These are phyloP conservation scores for Abrus precatorius DNA, from an alignment of 306 rosid species.

Conservation along the genomic window DNA sequence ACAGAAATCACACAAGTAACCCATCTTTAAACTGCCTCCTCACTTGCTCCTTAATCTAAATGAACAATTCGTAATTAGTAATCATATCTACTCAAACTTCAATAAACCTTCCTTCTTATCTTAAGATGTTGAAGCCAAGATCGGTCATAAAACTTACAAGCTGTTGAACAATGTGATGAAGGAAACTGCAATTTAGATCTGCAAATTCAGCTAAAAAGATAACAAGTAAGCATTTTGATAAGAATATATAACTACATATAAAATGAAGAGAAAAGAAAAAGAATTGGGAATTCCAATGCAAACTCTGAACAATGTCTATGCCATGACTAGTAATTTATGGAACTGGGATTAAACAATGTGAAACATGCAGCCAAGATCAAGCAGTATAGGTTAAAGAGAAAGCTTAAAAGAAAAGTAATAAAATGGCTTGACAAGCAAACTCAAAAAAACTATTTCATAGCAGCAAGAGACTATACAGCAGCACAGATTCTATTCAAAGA, in stretches of 20 bases:
- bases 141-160: constrained; percentile 37
- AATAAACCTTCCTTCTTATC: constrained; percentile 40
- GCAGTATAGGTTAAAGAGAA: background rate
- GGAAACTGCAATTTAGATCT: constrained; percentile 46
- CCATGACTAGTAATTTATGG: constrained; percentile 21
- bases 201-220: constrained; percentile 43
- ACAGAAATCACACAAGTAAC: constrained; percentile 89
- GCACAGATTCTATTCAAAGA: constrained; percentile 14
- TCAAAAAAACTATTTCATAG: background rate
- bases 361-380: constrained; percentile 11
- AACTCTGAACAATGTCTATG: constrained; percentile 33
- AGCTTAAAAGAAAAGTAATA: background rate
- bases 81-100: constrained; percentile 32
- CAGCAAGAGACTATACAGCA: background rate
- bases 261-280: constrained; percentile 18
- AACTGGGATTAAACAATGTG: constrained; percentile 25
- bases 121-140: constrained; percentile 32
- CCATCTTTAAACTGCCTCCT: constrained; percentile 66
- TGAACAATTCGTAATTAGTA: constrained; percentile 48
- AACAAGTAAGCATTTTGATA: constrained; percentile 24
- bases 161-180: constrained; percentile 42
- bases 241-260: background rate
- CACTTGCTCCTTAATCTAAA: constrained; percentile 44
- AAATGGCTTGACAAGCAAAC: constrained; percentile 10
- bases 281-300: constrained; percentile 1